Conservation (phyloP, 2,329 filamentous ascomycete genomes). For the Neofusicoccum parvum region DNA sequence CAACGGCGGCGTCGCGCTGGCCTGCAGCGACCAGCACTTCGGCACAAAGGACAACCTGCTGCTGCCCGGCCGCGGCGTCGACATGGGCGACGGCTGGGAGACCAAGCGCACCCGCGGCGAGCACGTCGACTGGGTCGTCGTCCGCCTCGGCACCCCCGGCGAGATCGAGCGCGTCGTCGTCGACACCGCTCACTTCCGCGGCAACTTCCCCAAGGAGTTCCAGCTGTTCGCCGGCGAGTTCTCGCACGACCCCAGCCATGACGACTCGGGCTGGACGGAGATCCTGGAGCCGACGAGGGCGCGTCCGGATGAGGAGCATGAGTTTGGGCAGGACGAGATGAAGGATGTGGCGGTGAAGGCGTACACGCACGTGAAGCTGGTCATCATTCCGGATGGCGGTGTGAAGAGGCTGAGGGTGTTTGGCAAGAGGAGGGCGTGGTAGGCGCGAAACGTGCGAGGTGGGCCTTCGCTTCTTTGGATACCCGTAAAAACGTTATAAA, state of each 20-base stretch:
- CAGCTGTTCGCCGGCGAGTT: conserved; percentile 64
- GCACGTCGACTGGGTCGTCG: conserved; percentile 81
- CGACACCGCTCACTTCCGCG: conserved; percentile 81
- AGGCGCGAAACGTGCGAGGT: neutral
- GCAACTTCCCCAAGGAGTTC: conserved; percentile 80
- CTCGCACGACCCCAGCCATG: conserved; percentile 59
- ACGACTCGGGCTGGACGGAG: conserved; percentile 65
- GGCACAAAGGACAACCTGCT: conserved; percentile 79
- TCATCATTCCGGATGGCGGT: conserved; percentile 90
- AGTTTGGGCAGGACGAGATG: conserved; percentile 52
- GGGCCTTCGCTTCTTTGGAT: neutral
- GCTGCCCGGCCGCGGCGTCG: conserved; percentile 74
- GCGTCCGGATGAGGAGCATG: conserved; percentile 72
- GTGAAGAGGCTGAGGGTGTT: conserved; percentile 84
- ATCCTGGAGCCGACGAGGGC: conserved; percentile 68
- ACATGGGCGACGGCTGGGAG: conserved; percentile 91
- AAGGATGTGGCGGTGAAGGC: conserved; percentile 57
- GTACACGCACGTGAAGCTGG: conserved; percentile 84
- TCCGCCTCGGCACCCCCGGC: conserved; percentile 69
- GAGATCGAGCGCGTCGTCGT: conserved; percentile 68
- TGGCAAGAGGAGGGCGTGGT: conserved; percentile 51
- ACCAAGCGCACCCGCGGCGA: conserved; percentile 73
- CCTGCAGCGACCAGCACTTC: conserved; percentile 83
- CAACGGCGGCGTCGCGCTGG: conserved; percentile 74
- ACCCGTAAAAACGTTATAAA: neutral